Conservation (phyloP, 148 eudicot species). For the Chenopodium berlandieri region DNA sequence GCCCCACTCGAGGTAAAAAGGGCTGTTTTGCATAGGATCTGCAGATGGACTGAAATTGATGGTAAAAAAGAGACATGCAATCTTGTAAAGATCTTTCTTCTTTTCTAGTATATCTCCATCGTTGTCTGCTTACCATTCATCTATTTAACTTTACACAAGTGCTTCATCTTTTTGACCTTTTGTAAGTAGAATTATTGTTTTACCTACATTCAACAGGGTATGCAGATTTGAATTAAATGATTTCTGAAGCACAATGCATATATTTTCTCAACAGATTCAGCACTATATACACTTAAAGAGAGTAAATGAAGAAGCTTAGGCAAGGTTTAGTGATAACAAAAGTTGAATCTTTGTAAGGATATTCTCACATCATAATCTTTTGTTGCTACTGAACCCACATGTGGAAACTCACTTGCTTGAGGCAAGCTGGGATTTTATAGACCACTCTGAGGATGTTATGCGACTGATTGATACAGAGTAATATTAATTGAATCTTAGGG, state of each 20-base stretch:
- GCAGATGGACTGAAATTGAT: not conserved
- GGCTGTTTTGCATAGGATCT: not conserved
- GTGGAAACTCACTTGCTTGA: conserved; percentile 11
- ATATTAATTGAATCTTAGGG: not conserved
- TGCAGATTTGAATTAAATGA: not conserved
- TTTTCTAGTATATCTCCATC: not conserved
- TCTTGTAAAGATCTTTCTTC: not conserved
- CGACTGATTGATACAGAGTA: not conserved
- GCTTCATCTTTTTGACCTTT: not conserved
- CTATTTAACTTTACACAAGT: not conserved
- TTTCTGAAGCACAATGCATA: not conserved
- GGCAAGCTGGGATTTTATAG: conserved; percentile 1
- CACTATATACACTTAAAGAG: not conserved
- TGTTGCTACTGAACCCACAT: not conserved
- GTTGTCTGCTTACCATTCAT: not conserved
- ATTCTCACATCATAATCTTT: not conserved
- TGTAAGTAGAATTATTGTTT: not conserved
- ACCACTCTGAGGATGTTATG: not conserved
- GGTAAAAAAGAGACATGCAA: not conserved
- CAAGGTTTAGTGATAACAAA: not conserved
- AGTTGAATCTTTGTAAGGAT: not conserved
- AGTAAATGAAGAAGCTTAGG: conserved; percentile 1
- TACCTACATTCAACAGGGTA: not conserved
- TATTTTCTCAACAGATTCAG: not conserved
- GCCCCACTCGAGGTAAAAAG: not conserved